Evolutionary conservation across 2,329 filamentous ascomycete species (phyloP).

Genomic region (Alternaria viburni): DNA sequence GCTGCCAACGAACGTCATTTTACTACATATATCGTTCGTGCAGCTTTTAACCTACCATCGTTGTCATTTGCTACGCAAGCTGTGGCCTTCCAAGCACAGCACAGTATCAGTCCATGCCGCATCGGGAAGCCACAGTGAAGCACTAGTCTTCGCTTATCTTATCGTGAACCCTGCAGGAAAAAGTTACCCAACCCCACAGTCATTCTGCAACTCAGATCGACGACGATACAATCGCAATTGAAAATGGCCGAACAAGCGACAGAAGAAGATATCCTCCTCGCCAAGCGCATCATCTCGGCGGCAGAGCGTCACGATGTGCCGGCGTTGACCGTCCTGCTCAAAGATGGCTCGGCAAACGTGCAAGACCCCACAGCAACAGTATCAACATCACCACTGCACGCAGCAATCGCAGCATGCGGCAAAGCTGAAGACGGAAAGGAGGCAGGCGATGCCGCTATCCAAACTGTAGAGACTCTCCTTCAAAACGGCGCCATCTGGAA

Average conservation of each 20-base stretch:
- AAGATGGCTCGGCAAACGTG: conserved; percentile 46
- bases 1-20: too few species aligned
- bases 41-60: neutral
- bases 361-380: conserved; percentile 44
- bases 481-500: conserved; percentile 50
- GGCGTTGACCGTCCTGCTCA: conserved; percentile 43
- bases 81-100: neutral
- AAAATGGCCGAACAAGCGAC: conserved; percentile 43
- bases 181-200: conserved; percentile 16
- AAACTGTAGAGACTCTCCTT: conserved; percentile 41
- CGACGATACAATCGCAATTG: conserved; percentile 7
- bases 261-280: conserved; percentile 45
- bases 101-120: neutral
- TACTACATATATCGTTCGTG: too few species aligned
- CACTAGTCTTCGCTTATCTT: conserved; percentile 18
- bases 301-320: conserved; percentile 44
- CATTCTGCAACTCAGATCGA: conserved; percentile 4
- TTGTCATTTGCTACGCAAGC: neutral
- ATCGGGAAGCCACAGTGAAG: conserved; percentile 17
- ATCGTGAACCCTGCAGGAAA: conserved; percentile 13
- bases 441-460: conserved; percentile 32
- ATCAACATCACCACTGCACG: conserved; percentile 45
- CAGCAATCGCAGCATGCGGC: conserved; percentile 42
- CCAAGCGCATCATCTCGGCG: conserved; percentile 46
- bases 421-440: conserved; percentile 39